phyloP scores from a whole-genome alignment of 257 asterid species.

The Ilex asprella region DNA sequence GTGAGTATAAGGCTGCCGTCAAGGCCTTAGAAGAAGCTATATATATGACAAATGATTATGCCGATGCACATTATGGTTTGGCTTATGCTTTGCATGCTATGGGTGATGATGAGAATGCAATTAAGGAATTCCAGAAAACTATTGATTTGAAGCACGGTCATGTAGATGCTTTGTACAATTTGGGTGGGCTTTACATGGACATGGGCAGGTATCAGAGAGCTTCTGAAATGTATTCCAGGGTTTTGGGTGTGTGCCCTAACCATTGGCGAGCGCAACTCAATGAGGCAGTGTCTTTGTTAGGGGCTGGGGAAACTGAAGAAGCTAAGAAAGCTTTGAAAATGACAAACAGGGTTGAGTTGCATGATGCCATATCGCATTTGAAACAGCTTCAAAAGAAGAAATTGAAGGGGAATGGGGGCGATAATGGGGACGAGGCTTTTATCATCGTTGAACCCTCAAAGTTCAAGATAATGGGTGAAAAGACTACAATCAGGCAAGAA shows the following conservation, averaged over 20 bases:
- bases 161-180: constrained; percentile 84
- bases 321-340: constrained; percentile 91
- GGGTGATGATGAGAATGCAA: constrained; percentile 96
- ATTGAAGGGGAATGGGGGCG: constrained; percentile 59
- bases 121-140: constrained; percentile 97
- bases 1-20: constrained; percentile 96
- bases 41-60: constrained; percentile 90
- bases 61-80: constrained; percentile 95
- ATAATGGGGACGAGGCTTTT: constrained; percentile 62
- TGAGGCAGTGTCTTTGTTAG: constrained; percentile 83
- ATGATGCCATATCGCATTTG: constrained; percentile 82
- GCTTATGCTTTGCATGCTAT: constrained; percentile 95
- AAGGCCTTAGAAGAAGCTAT: constrained; percentile 99
- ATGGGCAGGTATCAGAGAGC: constrained; percentile 98
- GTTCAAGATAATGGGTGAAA: constrained; percentile 71
- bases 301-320: constrained; percentile 95
- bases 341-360: constrained; percentile 92
- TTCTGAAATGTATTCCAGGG: constrained; percentile 95
- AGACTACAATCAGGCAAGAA: constrained; percentile 62
- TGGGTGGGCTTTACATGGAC: constrained; percentile 97
- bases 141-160: constrained; percentile 96
- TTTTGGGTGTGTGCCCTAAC: constrained; percentile 85
- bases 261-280: constrained; percentile 99
- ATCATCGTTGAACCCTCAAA: constrained; percentile 64
- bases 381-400: constrained; percentile 90